phyloP scores from a whole-genome alignment of 148 eudicot genomes.

The Pharnaceum exiguum region DNA sequence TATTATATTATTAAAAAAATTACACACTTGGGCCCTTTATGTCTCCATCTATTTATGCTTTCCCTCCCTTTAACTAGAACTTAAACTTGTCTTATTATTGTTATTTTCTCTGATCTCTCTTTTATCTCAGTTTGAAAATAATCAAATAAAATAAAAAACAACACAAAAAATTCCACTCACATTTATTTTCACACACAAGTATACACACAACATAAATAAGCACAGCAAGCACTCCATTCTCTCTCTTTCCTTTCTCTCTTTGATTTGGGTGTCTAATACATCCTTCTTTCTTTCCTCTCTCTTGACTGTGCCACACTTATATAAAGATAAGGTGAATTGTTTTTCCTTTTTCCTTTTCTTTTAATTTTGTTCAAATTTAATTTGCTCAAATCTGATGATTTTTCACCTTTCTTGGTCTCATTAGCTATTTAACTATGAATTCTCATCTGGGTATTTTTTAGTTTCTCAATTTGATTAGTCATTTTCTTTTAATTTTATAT shows the following conservation, averaged over 20 bases:
- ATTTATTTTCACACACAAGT: background rate
- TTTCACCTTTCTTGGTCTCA: background rate
- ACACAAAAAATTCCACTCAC: background rate
- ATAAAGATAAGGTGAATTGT: slow-evolving; percentile 16
- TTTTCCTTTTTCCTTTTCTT: background rate
- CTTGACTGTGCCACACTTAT: slow-evolving; percentile 15
- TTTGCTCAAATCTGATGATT: too few relatives aligned
- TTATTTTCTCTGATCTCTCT: too few relatives aligned
- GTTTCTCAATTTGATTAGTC: background rate
- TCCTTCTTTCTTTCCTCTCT: background rate
- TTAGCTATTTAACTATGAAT: background rate
- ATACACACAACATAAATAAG: background rate
- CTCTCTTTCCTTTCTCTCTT: background rate
- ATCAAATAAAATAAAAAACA: too few relatives aligned
- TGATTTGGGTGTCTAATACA: slow-evolving; percentile 1
- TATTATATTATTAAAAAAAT: background rate
- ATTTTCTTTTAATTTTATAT: background rate
- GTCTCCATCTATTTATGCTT: background rate
- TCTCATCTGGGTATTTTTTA: slow-evolving; percentile 17
- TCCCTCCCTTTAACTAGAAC: too few relatives aligned
- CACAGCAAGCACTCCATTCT: slow-evolving; percentile 4
- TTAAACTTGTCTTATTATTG: too few relatives aligned
- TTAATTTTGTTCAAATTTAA: too few relatives aligned
- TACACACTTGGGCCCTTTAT: background rate
- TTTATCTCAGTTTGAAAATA: too few relatives aligned